Percentiles rank a stretch among this genome's conserved stretches.
These are phyloP conservation scores for Trichoderma arundinaceum DNA, from an alignment of 2,329 filamentous ascomycete species.

Conservation along the genomic window DNA sequence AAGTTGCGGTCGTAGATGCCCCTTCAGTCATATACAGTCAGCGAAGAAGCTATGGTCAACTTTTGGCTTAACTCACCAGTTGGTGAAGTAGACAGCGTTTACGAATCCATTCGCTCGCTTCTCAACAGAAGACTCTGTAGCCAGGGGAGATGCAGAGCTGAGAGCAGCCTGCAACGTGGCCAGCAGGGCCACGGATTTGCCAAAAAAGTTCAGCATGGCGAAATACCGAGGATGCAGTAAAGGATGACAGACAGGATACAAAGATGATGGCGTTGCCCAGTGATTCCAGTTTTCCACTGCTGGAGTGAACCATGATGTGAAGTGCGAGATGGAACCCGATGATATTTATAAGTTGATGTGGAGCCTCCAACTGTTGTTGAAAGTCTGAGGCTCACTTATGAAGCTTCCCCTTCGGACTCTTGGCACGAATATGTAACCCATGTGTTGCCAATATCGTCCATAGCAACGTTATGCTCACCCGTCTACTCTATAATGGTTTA, in stretches of 20 bases:
- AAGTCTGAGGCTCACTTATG: conserved; percentile 1
- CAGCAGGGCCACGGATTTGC: conserved; percentile 39
- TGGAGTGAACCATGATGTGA: conserved; percentile 5
- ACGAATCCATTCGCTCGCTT: conserved; percentile 37
- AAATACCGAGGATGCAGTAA: neutral
- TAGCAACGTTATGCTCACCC: conserved; percentile 24
- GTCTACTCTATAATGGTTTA: neutral
- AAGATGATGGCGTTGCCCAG: neutral
- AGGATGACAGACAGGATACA: neutral
- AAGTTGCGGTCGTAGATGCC: conserved; percentile 78
- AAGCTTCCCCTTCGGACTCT: conserved; percentile 13
- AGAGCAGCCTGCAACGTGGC: conserved; percentile 38
- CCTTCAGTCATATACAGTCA: conserved; percentile 47
- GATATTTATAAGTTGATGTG: conserved; percentile 19
- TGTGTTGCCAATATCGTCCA: conserved; percentile 8
- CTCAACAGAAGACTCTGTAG: conserved; percentile 23
- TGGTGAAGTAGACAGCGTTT: conserved; percentile 56
- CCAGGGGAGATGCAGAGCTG: conserved; percentile 36
- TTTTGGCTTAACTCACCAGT: conserved; percentile 49
- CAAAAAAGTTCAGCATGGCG: conserved; percentile 35
- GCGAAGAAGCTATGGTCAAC: neutral
- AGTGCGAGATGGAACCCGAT: neutral
- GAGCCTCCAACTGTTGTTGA: neutral
- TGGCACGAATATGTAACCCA: conserved; percentile 21
- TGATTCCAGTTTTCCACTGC: neutral